Evolutionary conservation across 1,139 yeast genomes (phyloP), one percentile per base, ranked within the genome.

Genomic region (Debaryomyces fabryi): DNA sequence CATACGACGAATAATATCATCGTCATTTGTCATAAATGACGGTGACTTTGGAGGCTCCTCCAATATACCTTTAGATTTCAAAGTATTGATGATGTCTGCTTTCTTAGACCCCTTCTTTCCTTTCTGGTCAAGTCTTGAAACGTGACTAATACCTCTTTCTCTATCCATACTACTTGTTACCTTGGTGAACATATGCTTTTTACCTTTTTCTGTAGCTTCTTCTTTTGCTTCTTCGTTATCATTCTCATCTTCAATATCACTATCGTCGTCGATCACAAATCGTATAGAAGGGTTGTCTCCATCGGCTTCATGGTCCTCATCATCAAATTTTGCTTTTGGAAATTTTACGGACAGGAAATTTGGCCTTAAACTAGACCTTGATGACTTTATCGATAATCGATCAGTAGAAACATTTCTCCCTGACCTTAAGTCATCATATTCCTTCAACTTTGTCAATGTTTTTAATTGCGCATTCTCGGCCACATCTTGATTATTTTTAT

Each of bases 341-440:
- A 88, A 79, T 42, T 90, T 86, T 45, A 83, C 85, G 1, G 96
- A 88, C 37, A 89, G 82, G 60, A 90, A 90, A 47, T 85, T 84
- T 0, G 96, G 95, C 43, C 82, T 74, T 60, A 64, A 72, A 63
- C 65, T 73, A 44, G 72, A 69, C 52, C 59, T 60, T 1, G 70
- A 65, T 3, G 74, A 72, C 51, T 64, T 64, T 34, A 61, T 60
- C 3, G 78, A 72, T 13, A 65, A 47, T 18, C 58, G 64, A 46
- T 65, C 71, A 0, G 58, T 48, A 4, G 61, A 51, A 13, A 18
- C 38, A 7, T 24, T 34, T 18, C 34, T 40, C 20, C 35, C 27
- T 18, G 15, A 8, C 12, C 21, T n/a, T 12, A 20, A 23, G 21
- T 54, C 56, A 12, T 53, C 58, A 20, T 58, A 58, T 25, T 53